phyloP scores from a whole-genome alignment of 2,329 filamentous ascomycete genomes.

The Chaetomiaceae sp. region DNA sequence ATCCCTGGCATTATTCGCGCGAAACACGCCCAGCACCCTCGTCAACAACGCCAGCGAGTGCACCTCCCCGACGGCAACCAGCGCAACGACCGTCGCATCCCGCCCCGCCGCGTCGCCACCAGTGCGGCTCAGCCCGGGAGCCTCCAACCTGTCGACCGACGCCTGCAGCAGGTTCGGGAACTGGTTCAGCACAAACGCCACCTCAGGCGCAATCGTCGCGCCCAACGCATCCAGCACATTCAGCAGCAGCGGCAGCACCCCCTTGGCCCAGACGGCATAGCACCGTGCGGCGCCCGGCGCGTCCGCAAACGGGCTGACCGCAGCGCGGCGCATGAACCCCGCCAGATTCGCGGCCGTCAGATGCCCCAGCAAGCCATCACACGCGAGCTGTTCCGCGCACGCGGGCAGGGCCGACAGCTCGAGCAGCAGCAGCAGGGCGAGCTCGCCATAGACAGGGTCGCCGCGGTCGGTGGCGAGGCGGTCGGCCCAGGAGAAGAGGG shows the following conservation, averaged over 20 bases:
- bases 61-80: conserved; percentile 68
- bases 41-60: conserved; percentile 73
- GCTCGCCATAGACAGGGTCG: conserved; percentile 87
- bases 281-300: conserved; percentile 62
- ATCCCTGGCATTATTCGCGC: conserved; percentile 60
- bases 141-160: conserved; percentile 66
- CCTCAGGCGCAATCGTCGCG: conserved; percentile 73
- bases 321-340: conserved; percentile 64
- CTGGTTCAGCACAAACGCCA: conserved; percentile 81
- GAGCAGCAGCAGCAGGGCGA: conserved; percentile 82
- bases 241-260: conserved; percentile 78
- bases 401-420: conserved; percentile 75
- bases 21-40: conserved; percentile 62
- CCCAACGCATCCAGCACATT: conserved; percentile 82
- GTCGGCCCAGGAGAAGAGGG: conserved; percentile 91
- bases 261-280: conserved; percentile 85
- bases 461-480: conserved; percentile 66
- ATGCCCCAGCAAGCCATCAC: conserved; percentile 75
- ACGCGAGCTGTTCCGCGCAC: conserved; percentile 83
- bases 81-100: conserved; percentile 47
- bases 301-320: conserved; percentile 73
- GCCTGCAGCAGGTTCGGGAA: conserved; percentile 73
- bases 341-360: conserved; percentile 74
- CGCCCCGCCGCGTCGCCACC: conserved; percentile 33
- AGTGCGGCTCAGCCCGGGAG: conserved; percentile 50